A percentile compares a stretch with the other conserved stretches of the same genome.
Evolutionary conservation across 345 rosid species (phyloP).

Genomic region (Eucalyptus sp.): DNA sequence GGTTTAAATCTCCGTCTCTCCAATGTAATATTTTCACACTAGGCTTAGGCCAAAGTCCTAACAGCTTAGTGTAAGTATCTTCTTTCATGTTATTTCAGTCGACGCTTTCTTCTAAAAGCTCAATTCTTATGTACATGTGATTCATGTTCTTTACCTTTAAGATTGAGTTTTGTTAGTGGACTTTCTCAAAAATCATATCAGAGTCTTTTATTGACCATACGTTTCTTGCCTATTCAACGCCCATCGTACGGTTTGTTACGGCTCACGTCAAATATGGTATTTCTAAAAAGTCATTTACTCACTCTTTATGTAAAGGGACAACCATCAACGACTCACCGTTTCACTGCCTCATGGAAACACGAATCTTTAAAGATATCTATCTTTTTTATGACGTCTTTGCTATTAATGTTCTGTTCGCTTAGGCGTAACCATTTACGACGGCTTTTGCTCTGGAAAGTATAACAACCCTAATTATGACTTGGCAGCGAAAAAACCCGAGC

Average conservation of each 20-base stretch:
- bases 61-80: no score
- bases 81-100: neutral
- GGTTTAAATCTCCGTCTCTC: accelerated
- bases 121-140: neutral
- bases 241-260: neutral
- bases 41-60: neutral
- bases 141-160: neutral
- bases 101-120: neutral
- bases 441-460: neutral
- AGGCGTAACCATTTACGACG: accelerated
- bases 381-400: neutral
- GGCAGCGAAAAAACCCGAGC: accelerated
- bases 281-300: neutral
- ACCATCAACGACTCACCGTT: accelerated
- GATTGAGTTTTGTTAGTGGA: neutral
- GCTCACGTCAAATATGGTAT: neutral
- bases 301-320: neutral
- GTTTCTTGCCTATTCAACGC: neutral
- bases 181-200: neutral
- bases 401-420: neutral
- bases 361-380: neutral
- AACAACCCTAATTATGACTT: neutral
- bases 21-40: neutral
- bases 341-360: neutral
- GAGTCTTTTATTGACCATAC: neutral